Conservation (phyloP, 257 asterid species). For the Solanum sparsipilum region DNA sequence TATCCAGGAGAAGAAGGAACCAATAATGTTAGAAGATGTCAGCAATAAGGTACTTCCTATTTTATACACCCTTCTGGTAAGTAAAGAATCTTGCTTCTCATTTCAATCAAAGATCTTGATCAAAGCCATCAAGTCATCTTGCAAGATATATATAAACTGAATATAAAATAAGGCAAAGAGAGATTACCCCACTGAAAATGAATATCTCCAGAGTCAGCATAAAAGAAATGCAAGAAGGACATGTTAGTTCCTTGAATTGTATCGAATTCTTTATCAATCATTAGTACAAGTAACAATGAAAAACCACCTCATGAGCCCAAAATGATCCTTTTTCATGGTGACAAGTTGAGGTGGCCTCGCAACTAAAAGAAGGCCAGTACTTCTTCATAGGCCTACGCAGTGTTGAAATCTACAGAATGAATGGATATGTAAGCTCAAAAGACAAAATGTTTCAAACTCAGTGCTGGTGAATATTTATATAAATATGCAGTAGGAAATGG, state of each 20-base stretch:
- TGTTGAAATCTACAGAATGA: constrained; percentile 41
- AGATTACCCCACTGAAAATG: constrained; percentile 76
- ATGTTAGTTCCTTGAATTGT: constrained; percentile 26
- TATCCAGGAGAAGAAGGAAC: background rate
- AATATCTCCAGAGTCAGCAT: constrained; percentile 30
- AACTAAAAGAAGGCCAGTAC: constrained; percentile 81
- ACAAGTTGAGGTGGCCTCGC: constrained; percentile 53
- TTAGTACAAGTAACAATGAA: background rate
- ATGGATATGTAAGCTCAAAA: background rate
- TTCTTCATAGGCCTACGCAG: constrained; percentile 37
- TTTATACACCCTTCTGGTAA: background rate
- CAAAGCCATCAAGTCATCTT: background rate
- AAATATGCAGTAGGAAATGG: background rate
- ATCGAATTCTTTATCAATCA: constrained; percentile 6
- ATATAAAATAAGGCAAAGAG: constrained; percentile 12
- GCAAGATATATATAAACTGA: background rate
- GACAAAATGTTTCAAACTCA: background rate
- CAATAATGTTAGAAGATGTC: background rate
- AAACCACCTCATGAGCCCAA: constrained; percentile 91
- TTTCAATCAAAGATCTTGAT: background rate
- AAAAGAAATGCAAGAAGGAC: constrained; percentile 22
- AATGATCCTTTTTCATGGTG: constrained; percentile 71
- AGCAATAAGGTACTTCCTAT: background rate
- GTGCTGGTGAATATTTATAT: background rate
- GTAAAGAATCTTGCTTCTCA: background rate